These are phyloP conservation scores for Linderniella brevidens DNA, from an alignment of 257 asterid species.

Conservation along the genomic window DNA sequence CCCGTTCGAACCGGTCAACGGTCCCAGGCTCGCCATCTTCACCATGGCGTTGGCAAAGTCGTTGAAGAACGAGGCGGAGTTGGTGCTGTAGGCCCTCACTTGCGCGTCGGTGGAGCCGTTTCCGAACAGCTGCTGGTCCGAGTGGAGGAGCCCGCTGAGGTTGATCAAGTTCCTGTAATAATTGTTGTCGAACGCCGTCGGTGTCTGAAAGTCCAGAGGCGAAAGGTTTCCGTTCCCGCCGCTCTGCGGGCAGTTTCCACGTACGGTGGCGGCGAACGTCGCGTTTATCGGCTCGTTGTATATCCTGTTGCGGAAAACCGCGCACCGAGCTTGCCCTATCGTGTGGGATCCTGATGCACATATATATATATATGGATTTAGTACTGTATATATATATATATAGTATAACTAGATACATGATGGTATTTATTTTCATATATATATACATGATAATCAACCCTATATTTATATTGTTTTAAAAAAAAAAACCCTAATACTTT, in stretches of 20 bases:
- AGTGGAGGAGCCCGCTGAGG: conserved; percentile 41
- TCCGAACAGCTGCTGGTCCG: conserved; percentile 55
- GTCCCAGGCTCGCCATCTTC: conserved; percentile 53
- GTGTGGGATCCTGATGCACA: conserved; percentile 35
- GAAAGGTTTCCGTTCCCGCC: conserved; percentile 31
- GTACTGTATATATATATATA: background rate
- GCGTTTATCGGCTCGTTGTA: conserved; percentile 48
- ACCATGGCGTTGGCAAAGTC: conserved; percentile 69
- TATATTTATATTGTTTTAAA: too few species aligned
- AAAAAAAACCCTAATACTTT: too few species aligned
- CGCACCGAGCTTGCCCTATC: conserved; percentile 43
- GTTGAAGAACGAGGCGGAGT: conserved; percentile 23
- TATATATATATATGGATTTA: background rate
- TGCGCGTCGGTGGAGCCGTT: conserved; percentile 48
- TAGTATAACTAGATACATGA: background rate
- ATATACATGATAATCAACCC: too few species aligned
- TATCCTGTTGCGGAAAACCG: conserved; percentile 27
- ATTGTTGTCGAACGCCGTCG: conserved; percentile 25
- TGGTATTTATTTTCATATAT: too few species aligned
- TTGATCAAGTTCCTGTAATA: conserved; percentile 28
- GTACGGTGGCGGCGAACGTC: conserved; percentile 23
- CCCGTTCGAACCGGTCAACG: conserved; percentile 45
- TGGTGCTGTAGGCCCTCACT: conserved; percentile 32
- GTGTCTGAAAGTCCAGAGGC: conserved; percentile 22
- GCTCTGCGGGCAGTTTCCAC: conserved; percentile 25